These are phyloP conservation scores for Lithohypha guttulata DNA, from an alignment of 2,329 filamentous ascomycete genomes.

Conservation along the genomic window DNA sequence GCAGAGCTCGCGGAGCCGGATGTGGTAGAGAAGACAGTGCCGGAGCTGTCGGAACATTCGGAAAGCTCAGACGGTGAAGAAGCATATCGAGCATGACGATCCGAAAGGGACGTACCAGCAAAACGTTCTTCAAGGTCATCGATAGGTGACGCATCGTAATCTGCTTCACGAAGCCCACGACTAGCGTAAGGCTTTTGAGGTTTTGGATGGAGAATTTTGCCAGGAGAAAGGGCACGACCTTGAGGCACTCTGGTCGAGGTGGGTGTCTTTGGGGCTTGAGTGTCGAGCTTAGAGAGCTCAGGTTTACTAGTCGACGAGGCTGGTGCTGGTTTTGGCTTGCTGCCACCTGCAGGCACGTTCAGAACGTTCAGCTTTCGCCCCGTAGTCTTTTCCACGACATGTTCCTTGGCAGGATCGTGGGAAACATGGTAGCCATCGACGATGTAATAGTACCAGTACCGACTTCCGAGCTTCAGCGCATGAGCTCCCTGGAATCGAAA, in stretches of 20 bases:
- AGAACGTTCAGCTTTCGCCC: constrained; percentile 96
- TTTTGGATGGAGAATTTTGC: constrained; percentile 83
- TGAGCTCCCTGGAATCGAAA: constrained; percentile 79
- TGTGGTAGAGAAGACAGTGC: constrained; percentile 38
- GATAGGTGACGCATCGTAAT: constrained; percentile 58
- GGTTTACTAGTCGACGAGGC: constrained; percentile 21
- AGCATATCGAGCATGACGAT: constrained; percentile 60
- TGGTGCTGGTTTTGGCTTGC: constrained; percentile 28
- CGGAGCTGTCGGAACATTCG: constrained; percentile 39
- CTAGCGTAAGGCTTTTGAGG: constrained; percentile 80
- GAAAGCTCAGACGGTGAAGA: constrained; percentile 62
- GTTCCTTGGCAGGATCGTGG: constrained; percentile 84
- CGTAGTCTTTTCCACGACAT: constrained; percentile 88
- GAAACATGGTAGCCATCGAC: constrained; percentile 98
- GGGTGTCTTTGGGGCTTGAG: constrained; percentile 37
- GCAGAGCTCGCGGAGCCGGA: constrained; percentile 51
- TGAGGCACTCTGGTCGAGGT: constrained; percentile 60
- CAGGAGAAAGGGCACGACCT: constrained; percentile 76
- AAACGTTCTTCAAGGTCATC: constrained; percentile 74
- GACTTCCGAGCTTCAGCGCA: constrained; percentile 74
- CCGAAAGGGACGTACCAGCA: constrained; percentile 57
- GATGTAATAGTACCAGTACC: constrained; percentile 99
- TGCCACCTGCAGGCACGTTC: constrained; percentile 61
- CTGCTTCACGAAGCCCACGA: constrained; percentile 70
- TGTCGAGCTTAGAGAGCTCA: constrained; percentile 15